Evolutionary conservation across 2,329 filamentous ascomycete genomes (phyloP), one percentile per base, ranked within the genome.

Genomic region (Cladophialophora yegresii): DNA sequence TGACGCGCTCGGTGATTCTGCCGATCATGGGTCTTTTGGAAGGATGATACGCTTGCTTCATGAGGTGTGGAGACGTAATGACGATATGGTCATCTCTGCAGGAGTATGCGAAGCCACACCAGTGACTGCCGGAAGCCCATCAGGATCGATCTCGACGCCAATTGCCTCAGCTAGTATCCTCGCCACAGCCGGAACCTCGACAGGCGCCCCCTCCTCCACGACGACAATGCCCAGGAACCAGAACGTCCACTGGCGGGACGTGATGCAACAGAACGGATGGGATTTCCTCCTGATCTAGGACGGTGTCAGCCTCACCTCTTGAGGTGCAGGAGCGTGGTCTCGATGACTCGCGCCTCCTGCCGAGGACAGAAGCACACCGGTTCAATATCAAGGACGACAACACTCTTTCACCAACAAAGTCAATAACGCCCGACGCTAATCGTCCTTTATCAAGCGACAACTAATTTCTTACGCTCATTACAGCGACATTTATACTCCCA

Each of bases 231-330:
- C 66, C 61, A 70, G 66, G 63, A 67, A 63, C 71, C 87, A 86
- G 75, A 89, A 89, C 80, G 86, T 96, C 78, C 92, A 93, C 87
- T 98, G 93, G 93, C 85, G 93, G 80, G 91, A 96, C 79, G 86
- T 93, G 75, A 96, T 97, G 92, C 87, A 86, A 79, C 86, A 89
- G 80, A 95, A 93, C 81, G 87, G 87, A 72, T 96, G 92, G 93
- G 91, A 96, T 76, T 95, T 92, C 80, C 83, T 97, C 77, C 85
- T 97, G 77, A 93, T 97, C 79, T 70, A 47, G 63, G 40, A 33
- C 20, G 16, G 47, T 43, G 30, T 23, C 28, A 12, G 51, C 51
- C 33, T 54, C 8, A 9, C 28, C 63, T 64, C 63, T 67, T 61
- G 65, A 65, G 63, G 49, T 63, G 54, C 28, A 59, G n/a, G 47